Evolutionary conservation across 2,329 filamentous ascomycete genomes (phyloP).

Genomic region (Colletotrichum tropicicola): DNA sequence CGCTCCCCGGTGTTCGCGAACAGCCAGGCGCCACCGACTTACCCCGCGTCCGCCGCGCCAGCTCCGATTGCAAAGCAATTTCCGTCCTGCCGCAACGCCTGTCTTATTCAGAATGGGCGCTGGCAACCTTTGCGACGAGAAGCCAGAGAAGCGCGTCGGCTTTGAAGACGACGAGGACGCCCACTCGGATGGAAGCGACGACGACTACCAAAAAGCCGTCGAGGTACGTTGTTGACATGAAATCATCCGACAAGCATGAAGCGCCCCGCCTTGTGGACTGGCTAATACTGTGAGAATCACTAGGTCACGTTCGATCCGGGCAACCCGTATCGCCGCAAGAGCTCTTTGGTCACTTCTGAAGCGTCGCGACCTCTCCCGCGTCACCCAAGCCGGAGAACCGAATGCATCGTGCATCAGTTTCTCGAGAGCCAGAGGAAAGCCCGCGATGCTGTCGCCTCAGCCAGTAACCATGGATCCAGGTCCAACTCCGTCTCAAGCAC

Average conservation of each 20-base stretch:
- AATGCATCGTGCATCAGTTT: slow-evolving; percentile 73
- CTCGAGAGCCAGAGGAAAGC: slow-evolving; percentile 63
- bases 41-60: slow-evolving; percentile 22
- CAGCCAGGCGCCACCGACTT: background rate
- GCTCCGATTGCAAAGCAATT: background rate
- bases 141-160: slow-evolving; percentile 36
- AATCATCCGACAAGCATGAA: background rate
- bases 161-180: slow-evolving; percentile 45
- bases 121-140: slow-evolving; percentile 17
- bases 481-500: slow-evolving; percentile 20
- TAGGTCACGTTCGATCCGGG: slow-evolving; percentile 70
- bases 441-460: slow-evolving; percentile 33
- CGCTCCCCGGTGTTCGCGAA: background rate
- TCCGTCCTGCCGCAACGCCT: background rate
- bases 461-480: slow-evolving; percentile 37
- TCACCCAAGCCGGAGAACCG: slow-evolving; percentile 51
- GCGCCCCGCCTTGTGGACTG: background rate
- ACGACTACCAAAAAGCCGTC: slow-evolving; percentile 57
- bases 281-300: background rate
- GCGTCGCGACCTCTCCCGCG: slow-evolving; percentile 45
- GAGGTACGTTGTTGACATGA: slow-evolving; percentile 51
- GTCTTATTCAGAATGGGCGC: background rate
- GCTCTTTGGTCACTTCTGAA: slow-evolving; percentile 67
- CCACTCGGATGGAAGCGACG: slow-evolving; percentile 57
- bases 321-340: slow-evolving; percentile 72